Evolutionary conservation across 2,329 filamentous ascomycete genomes (phyloP), one percentile per base, ranked within the genome.

Genomic region (Phaeosphaeriaceae sp.): DNA sequence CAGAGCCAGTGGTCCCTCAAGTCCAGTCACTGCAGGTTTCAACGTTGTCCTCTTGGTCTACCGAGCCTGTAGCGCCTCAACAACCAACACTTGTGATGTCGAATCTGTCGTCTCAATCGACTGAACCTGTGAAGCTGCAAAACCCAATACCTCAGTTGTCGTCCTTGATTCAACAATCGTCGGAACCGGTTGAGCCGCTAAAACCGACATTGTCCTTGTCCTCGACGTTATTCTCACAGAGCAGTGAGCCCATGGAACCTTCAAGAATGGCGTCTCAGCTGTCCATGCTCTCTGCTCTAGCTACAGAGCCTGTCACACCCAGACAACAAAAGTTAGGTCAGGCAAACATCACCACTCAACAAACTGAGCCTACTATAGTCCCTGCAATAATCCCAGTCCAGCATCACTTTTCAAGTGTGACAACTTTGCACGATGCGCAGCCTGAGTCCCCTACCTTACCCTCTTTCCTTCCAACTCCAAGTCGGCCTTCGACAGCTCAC

Each of bases 381-480:
- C 42, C 48, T 18, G 26, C 43, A 8, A 13, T 38, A 16, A 23
- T 47, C 12, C 45, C 28, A 18, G 45, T 58, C 15, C 21, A 50
- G 26, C 56, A 68, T 41, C 29, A 46, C 12, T 55, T 68, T 42
- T 72, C 68, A 12, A 56, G 59, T 42, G 60, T 71, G 13, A 63
- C 50, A 26, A 63, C 60, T 12, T 40, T 71, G 18, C 70, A 70
- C 16, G 59, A 67, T 26, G 60, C 58, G n/a, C 64, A 69, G 43
- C 68, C 69, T 21, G 70, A 72, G 48, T 72, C 68, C 15, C 68
- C 68, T 30, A 70, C 66, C 5, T 54, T 70, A 5, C 67, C 70
- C 15, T 42, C 62, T 8, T 68, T 70, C 53, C 50, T 72, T 4
- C 67, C 67, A 12, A 65, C 57, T 42, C 66, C 66, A 38, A 70